phyloP scores from a whole-genome alignment of 192 early-diverging fungal species.

The Podila horticola region DNA sequence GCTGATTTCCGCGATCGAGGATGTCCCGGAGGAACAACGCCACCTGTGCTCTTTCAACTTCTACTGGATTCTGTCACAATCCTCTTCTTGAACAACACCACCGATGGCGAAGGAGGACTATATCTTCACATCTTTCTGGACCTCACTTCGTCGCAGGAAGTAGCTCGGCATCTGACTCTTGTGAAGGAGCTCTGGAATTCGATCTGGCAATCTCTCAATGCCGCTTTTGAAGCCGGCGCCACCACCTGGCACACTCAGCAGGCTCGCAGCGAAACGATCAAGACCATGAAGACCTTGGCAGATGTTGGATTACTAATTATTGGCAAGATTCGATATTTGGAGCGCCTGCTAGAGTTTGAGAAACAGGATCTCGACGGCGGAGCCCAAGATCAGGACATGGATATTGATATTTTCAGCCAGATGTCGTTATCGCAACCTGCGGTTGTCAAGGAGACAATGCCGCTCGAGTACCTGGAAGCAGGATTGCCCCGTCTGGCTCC shows the following conservation, averaged over 20 bases:
- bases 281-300: constrained; percentile 33
- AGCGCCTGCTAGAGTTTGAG: constrained; percentile 43
- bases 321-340: constrained; percentile 44
- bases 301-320: constrained; percentile 36
- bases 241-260: constrained; percentile 31
- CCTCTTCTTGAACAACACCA: constrained; percentile 33
- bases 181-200: constrained; percentile 44
- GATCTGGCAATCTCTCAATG: constrained; percentile 36
- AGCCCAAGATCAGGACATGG: constrained; percentile 12
- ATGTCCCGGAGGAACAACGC: constrained; percentile 40
- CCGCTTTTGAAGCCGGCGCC: constrained; percentile 30
- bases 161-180: constrained; percentile 25
- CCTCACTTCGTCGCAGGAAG: constrained; percentile 35
- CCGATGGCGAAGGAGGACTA: constrained; percentile 45
- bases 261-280: constrained; percentile 37
- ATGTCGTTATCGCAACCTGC: neutral
- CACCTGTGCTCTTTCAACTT: constrained; percentile 26
- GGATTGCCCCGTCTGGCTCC: constrained; percentile 19
- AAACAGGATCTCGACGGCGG: constrained; percentile 28
- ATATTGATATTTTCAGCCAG: constrained; percentile 7
- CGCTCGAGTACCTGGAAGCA: constrained; percentile 27
- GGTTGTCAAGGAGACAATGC: constrained; percentile 34
- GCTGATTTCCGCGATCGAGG: constrained; percentile 25
- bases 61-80: constrained; percentile 39
- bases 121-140: constrained; percentile 45